These are phyloP conservation scores for Phaeosphaeria sp. DNA, from an alignment of 2,329 filamentous ascomycete genomes.

Conservation along the genomic window DNA sequence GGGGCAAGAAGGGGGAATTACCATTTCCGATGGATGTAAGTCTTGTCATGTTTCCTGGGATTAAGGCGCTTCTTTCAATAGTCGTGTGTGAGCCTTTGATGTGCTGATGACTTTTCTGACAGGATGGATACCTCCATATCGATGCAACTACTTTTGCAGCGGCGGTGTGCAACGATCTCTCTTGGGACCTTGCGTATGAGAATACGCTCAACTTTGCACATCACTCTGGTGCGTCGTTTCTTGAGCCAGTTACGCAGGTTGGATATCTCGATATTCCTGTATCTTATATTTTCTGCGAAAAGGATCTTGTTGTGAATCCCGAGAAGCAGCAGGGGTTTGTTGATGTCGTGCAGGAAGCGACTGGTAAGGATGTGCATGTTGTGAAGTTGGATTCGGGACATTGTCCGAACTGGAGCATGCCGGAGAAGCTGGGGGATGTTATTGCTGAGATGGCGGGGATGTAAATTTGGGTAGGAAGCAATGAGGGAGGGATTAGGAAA, in stretches of 20 bases:
- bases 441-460: slow-evolving; percentile 14
- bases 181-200: slow-evolving; percentile 24
- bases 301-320: slow-evolving; percentile 38
- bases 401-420: slow-evolving; percentile 34
- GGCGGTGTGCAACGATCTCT: slow-evolving; percentile 21
- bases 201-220: slow-evolving; percentile 16
- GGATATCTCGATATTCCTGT: slow-evolving; percentile 50
- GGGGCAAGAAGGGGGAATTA: background rate
- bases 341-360: slow-evolving; percentile 43
- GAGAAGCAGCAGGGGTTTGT: slow-evolving; percentile 39
- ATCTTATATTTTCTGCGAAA: slow-evolving; percentile 49
- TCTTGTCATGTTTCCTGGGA: no score
- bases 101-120: background rate
- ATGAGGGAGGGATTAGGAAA: no score
- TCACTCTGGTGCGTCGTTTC: slow-evolving; percentile 47
- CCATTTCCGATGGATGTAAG: slow-evolving; percentile 8
- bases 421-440: slow-evolving; percentile 30
- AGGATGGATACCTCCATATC: slow-evolving; percentile 24
- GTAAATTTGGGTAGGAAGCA: background rate
- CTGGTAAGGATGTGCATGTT: slow-evolving; percentile 46
- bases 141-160: slow-evolving; percentile 13
- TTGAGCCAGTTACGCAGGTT: slow-evolving; percentile 39
- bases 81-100: no score
- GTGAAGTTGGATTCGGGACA: slow-evolving; percentile 45
- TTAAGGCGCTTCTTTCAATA: no score